Base-by-base conservation (phyloP, 768 basidiomycete genomes). In the Gelatoporia subvermispora region DNA sequence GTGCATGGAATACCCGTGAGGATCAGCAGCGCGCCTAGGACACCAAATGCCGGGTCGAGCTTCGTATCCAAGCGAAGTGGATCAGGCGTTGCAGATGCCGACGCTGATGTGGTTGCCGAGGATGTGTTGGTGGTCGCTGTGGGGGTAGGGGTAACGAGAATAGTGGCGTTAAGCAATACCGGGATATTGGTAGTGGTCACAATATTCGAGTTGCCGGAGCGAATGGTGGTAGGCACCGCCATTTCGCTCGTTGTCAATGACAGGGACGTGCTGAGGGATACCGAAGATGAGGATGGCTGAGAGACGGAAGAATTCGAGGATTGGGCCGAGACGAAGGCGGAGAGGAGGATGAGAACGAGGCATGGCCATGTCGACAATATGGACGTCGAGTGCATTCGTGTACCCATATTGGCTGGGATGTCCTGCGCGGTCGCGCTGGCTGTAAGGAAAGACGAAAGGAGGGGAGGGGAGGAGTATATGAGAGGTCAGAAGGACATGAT, bases 1-100 rank as follows among this genome's bases (percentile, higher is more conserved):
- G 89, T 88, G 45, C 89, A 88, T 8, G 92, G 91, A 5, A 94
- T 72, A 41, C 94, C 94, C 8, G 89, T 92, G 42, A 96, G 60
- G 56, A 96, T 92, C 62, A 97, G 81, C 52, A 96, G 67, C 4
- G 80, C 88, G 41, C 94, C 94, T 15, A 93, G 76, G 24, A 93
- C 88, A 43, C 84, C 93, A 66, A 94, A 97, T 15, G 84, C 93
- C 22, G 90, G 89, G 60, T 92, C 88, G 34, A 95, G 70, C 61
- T 70, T 77, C 17, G 93, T 92, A 18, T 73, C 78, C 13, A 75
- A 72, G 53, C 56, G 61, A 52, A 60, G 68, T 56, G 68, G 64
- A 45, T 69, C 57, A 36, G 69, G 46, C 34, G 70, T 47, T 44
- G 71, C 48, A 3, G 75, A 64, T 2, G 81, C 64, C n/a, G 78